Conservation (phyloP, 1,284 basidiomycete genomes). For the Jaminaea rosea region DNA sequence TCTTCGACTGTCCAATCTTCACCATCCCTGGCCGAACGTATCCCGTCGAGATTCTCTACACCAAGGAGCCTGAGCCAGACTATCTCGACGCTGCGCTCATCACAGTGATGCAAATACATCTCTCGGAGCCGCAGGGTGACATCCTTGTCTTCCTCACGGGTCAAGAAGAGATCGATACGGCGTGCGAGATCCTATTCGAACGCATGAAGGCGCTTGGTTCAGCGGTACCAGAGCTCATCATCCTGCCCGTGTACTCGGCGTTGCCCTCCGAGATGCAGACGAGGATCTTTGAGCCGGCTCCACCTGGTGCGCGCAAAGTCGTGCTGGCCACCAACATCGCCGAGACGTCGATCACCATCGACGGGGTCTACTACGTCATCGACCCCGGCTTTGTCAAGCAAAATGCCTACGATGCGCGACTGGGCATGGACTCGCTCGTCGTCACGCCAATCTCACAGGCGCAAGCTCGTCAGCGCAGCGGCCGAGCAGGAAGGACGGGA, state of each 20-base stretch:
- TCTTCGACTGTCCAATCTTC: conserved; percentile 96
- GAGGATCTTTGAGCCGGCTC: conserved; percentile 92
- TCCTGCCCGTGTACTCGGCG: conserved; percentile 94
- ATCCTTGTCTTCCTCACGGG: conserved; percentile 94
- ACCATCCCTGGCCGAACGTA: conserved; percentile 99
- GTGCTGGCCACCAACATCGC: conserved; percentile 98
- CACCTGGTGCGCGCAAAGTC: conserved; percentile 90
- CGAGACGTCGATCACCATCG: conserved; percentile 95
- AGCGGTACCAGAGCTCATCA: conserved; percentile 90
- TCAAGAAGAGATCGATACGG: conserved; percentile 95
- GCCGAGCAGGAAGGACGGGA: conserved; percentile 92
- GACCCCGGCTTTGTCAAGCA: conserved; percentile 99
- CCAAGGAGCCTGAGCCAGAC: conserved; percentile 96
- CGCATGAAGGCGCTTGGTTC: conserved; percentile 96
- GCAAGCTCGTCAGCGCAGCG: conserved; percentile 86
- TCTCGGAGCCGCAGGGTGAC: conserved; percentile 93
- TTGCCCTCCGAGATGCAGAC: conserved; percentile 96
- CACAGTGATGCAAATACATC: conserved; percentile 98
- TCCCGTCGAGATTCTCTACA: conserved; percentile 93
- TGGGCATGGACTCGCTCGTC: conserved; percentile 97
- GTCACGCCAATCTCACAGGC: conserved; percentile 99
- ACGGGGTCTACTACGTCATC: conserved; percentile 94
- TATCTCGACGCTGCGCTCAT: conserved; percentile 96
- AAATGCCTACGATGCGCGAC: conserved; percentile 90
- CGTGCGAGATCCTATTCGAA: conserved; percentile 92